Evolutionary conservation across 2,329 filamentous ascomycete species (phyloP), one percentile per base, ranked within the genome.

Genomic region (Talaromyces sp.): DNA sequence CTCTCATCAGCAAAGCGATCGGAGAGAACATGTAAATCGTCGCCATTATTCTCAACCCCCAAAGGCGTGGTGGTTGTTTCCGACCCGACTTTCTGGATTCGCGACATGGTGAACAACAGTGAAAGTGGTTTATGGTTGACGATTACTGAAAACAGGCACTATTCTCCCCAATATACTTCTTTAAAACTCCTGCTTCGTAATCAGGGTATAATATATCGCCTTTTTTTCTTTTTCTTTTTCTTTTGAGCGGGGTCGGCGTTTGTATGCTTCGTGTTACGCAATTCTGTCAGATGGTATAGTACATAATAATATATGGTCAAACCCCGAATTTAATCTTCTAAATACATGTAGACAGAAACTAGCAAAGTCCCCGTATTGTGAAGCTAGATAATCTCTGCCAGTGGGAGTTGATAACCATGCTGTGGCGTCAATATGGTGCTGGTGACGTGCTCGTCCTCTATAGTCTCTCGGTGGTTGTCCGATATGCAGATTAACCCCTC

Each of bases 1-100:
- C 76, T 78, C 63, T 78, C 76, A 56, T 79, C 76, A 2, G 75
- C 76, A 57, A 72, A 77, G 23, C 70, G 73, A 47, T 74, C 73
- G 0, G 75, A 69, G 1, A 79, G 66, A 58, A 73, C 77, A 9
- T 67, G 73, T 28, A 57, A n/a, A 33, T 50, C 16, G 18, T 40
- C 28, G 5, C 52, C 5, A 1, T 52, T 31, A 12, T 44, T 57
- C 1, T 61, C 58, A 16, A 40, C 60, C 34, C 64, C 63, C 27
- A 44, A 18, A 18, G 44, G 55, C 7, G 23, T 16, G 47, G 23
- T 16, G 10, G 42, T 23, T 23, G 47, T 52, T 52, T 27, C 47
- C 27, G 28, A 27, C 9, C 18, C 47, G 10, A 18, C 18, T 30
- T 14, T 52, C 9, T 27, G 18, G 16, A 16, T 44, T 36, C 14